phyloP scores from a whole-genome alignment of 306 rosid species.

The Sicyos baderoa region DNA sequence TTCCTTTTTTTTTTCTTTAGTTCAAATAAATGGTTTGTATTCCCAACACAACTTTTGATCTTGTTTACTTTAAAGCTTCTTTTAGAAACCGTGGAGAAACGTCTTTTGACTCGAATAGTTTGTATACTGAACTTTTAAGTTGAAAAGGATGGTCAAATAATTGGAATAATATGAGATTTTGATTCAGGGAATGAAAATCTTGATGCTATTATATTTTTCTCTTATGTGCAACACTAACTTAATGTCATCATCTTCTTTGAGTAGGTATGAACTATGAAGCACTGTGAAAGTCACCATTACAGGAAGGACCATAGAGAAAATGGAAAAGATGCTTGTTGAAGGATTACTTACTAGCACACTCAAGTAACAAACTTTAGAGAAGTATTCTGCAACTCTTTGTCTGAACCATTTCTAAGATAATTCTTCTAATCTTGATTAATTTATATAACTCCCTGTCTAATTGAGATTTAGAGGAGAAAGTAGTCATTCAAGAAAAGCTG shows the following conservation, averaged over 20 bases:
- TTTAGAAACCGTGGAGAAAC: slow-evolving; percentile 37
- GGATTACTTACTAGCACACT: too few species aligned
- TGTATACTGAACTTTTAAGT: slow-evolving; percentile 9
- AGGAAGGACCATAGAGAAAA: background rate
- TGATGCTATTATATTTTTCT: background rate
- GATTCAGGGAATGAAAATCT: background rate
- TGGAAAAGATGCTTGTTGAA: background rate
- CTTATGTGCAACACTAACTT: background rate
- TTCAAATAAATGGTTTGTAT: slow-evolving; percentile 40
- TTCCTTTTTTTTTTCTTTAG: background rate
- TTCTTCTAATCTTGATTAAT: background rate
- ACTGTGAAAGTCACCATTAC: background rate
- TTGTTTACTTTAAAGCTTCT: slow-evolving; percentile 47
- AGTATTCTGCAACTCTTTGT: background rate
- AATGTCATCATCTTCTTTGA: background rate
- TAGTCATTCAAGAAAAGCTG: background rate
- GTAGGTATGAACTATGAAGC: background rate
- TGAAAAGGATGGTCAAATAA: slow-evolving; percentile 8
- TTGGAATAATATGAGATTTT: slow-evolving; percentile 2
- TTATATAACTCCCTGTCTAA: background rate
- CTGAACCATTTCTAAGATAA: background rate
- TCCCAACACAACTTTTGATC: slow-evolving; percentile 36
- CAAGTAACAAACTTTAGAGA: too few species aligned
- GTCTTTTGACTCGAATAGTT: slow-evolving; percentile 30
- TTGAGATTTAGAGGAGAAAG: slow-evolving; percentile 11